A percentile compares a stretch with the other conserved stretches of the same genome.
Evolutionary conservation across 1,139 yeast species (phyloP).

Genomic region (Sugiyamaella paludigena): DNA sequence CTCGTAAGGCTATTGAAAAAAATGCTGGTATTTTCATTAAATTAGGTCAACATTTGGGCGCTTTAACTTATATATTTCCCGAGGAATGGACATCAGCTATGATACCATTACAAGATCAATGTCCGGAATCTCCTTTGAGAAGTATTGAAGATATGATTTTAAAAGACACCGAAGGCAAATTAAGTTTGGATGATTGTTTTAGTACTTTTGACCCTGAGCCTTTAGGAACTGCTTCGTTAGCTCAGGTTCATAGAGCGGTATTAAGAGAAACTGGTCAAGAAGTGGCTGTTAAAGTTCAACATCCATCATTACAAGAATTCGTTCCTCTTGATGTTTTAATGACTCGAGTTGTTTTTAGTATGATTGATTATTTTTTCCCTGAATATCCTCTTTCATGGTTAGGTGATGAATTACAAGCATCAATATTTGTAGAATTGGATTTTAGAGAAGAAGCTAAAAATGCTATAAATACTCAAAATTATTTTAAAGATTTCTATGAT

Average conservation of each 20-base stretch:
- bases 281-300: conserved; percentile 95
- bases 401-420: conserved; percentile 82
- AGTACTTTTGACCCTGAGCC: conserved; percentile 67
- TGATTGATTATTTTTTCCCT: conserved; percentile 80
- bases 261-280: conserved; percentile 58
- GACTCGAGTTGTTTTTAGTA: conserved; percentile 70
- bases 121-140: conserved; percentile 75
- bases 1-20: conserved; percentile 71
- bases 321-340: conserved; percentile 85
- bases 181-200: conserved; percentile 60
- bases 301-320: conserved; percentile 81
- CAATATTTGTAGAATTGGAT: conserved; percentile 85
- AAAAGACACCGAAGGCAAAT: conserved; percentile 57
- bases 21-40: conserved; percentile 95
- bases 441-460: conserved; percentile 84
- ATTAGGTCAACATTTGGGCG: conserved; percentile 90
- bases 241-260: conserved; percentile 87
- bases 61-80: conserved; percentile 87
- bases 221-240: conserved; percentile 92
- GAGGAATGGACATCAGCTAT: conserved; percentile 93
- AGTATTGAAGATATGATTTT: conserved; percentile 66
- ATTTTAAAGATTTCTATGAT: conserved; percentile 55
- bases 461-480: conserved; percentile 63
- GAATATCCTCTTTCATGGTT: conserved; percentile 93
- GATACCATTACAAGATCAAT: conserved; percentile 87